These are phyloP conservation scores for Biancaea sappan DNA, from an alignment of 306 rosid genomes.

Conservation along the genomic window DNA sequence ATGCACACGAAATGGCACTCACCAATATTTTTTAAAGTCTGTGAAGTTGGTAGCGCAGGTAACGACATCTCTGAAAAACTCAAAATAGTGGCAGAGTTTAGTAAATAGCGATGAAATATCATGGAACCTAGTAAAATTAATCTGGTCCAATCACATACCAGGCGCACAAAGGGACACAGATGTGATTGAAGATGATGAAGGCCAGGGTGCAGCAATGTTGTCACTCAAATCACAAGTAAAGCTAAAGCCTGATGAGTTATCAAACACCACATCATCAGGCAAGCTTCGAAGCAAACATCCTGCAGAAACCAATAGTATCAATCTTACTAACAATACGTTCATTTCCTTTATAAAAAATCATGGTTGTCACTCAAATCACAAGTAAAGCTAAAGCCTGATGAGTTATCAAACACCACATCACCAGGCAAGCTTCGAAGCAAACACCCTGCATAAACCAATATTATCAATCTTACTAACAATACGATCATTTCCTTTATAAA, in stretches of 20 bases:
- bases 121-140: conserved; percentile 10
- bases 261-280: conserved; percentile 84
- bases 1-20: conserved; percentile 38
- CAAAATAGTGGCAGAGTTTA: conserved; percentile 11
- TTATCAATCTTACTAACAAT: background rate
- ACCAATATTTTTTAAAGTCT: conserved; percentile 84
- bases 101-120: conserved; percentile 13
- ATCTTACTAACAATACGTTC: background rate
- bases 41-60: conserved; percentile 90
- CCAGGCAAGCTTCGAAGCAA: conserved; percentile 91
- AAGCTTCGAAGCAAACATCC: conserved; percentile 96
- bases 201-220: conserved; percentile 97
- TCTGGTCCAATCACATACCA: conserved; percentile 55
- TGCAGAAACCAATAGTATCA: conserved; percentile 36
- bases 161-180: conserved; percentile 92
- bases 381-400: conserved; percentile 81
- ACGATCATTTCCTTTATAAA: background rate
- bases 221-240: conserved; percentile 93
- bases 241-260: conserved; percentile 80
- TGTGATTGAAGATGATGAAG: conserved; percentile 80
- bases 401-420: conserved; percentile 81
- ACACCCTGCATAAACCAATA: conserved; percentile 64
- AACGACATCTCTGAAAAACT: conserved; percentile 90
- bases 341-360: conserved; percentile 14
- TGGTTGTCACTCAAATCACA: conserved; percentile 96